phyloP scores from a whole-genome alignment of 2,329 filamentous ascomycete genomes.

The Sporothrix mexicana region DNA sequence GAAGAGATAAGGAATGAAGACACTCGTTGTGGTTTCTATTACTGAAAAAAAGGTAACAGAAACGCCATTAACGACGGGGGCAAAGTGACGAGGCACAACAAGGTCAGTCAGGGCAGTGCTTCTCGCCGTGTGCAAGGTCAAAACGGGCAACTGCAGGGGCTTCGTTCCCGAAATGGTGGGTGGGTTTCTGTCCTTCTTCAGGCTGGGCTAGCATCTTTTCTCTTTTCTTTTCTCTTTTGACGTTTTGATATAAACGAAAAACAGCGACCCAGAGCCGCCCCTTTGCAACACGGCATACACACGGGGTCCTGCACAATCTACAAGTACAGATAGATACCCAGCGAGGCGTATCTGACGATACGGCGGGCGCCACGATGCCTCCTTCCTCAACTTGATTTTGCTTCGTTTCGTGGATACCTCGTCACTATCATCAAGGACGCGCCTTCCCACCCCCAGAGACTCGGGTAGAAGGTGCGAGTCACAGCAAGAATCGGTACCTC shows the following conservation, averaged over 20 bases:
- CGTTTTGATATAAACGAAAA: constrained; percentile 19
- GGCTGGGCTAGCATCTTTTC: neutral
- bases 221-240: neutral
- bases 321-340: neutral
- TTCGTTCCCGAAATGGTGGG: constrained; percentile 26
- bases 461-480: constrained; percentile 18
- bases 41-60: constrained; percentile 34
- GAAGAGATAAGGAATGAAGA: constrained; percentile 15
- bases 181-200: neutral
- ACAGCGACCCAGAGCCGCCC: neutral
- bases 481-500: neutral
- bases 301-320: neutral
- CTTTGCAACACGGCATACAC: neutral
- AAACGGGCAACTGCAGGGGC: constrained; percentile 29
- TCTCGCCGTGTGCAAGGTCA: neutral
- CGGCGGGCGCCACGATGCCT: constrained; percentile 3
- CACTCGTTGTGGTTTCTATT: constrained; percentile 31
- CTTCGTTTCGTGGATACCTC: constrained; percentile 10
- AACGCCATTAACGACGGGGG: constrained; percentile 16
- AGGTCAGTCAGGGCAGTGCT: neutral
- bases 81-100: constrained; percentile 19
- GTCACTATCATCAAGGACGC: constrained; percentile 13
- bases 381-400: constrained; percentile 12
- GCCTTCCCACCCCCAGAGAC: neutral
- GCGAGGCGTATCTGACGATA: neutral